A percentile compares a stretch with the other conserved stretches of the same genome.
phyloP scores from a whole-genome alignment of 257 asterid species.

The Leptodermis oblonga region DNA sequence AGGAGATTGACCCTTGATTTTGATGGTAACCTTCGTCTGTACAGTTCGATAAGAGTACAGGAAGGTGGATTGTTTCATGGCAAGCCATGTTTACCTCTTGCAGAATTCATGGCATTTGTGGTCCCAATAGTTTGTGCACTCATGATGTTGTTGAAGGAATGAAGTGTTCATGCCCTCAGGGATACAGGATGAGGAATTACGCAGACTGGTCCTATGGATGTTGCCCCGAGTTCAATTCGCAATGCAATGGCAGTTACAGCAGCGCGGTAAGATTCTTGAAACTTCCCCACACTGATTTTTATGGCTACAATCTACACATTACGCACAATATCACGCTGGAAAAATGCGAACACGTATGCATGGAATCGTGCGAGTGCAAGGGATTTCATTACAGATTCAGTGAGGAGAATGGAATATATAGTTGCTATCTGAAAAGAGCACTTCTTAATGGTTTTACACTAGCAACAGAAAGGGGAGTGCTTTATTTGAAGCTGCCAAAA shows the following conservation, averaged over 20 bases:
- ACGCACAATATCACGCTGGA: conserved; percentile 17
- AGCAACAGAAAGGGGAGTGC: not conserved
- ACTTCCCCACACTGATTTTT: conserved; percentile 25
- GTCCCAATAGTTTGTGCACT: conserved; percentile 30
- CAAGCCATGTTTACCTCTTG: conserved; percentile 20
- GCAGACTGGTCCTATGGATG: conserved; percentile 39
- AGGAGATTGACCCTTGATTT: conserved; percentile 26
- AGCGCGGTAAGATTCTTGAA: conserved; percentile 3
- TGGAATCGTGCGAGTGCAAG: conserved; percentile 23
- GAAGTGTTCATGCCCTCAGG: conserved; percentile 34
- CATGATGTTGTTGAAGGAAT: conserved; percentile 11
- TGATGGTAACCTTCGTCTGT: conserved; percentile 32
- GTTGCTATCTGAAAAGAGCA: conserved; percentile 25
- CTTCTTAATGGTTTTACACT: conserved; percentile 26
- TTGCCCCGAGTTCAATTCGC: conserved; percentile 15
- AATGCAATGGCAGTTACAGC: conserved; percentile 18
- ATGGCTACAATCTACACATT: conserved; percentile 27
- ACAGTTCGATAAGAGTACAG: conserved; percentile 17
- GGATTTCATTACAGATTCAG: conserved; percentile 29
- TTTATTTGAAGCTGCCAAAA: not conserved
- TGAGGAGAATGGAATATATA: not conserved
- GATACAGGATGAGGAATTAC: conserved; percentile 21
- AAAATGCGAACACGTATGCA: conserved; percentile 24
- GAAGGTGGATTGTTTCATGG: conserved; percentile 35
- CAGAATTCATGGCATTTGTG: conserved; percentile 35